Percentiles rank a stretch among this genome's conserved stretches.
These are phyloP conservation scores for Symbiotaphrina buchneri DNA, from an alignment of 495 filamentous ascomycete species.

Conservation along the genomic window DNA sequence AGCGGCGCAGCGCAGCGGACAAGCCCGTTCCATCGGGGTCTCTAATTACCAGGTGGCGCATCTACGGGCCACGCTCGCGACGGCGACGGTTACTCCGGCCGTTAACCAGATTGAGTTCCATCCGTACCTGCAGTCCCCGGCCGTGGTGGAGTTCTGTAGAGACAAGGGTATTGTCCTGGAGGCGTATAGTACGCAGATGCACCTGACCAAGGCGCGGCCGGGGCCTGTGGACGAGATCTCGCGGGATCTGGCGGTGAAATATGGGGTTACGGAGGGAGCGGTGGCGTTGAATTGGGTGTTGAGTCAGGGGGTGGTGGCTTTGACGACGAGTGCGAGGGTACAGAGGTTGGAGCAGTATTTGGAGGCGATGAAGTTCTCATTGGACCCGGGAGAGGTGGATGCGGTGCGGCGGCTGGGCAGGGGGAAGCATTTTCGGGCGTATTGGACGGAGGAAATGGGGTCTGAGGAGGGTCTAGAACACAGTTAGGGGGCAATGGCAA, in stretches of 20 bases:
- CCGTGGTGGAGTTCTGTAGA: conserved; percentile 40
- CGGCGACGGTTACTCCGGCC: conserved; percentile 36
- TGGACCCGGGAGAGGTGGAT: conserved; percentile 48
- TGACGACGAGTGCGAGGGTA: conserved; percentile 63
- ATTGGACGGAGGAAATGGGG: conserved; percentile 38
- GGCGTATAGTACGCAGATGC: conserved; percentile 47
- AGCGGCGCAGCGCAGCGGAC: conserved; percentile 41
- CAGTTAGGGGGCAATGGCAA: no score
- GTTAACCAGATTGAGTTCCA: conserved; percentile 85
- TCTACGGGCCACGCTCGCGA: conserved; percentile 42
- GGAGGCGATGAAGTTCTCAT: conserved; percentile 36
- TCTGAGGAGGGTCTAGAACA: no score
- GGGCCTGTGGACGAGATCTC: conserved; percentile 48
- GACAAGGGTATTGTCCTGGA: conserved; percentile 42
- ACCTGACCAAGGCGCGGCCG: conserved; percentile 35
- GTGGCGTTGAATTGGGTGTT: conserved; percentile 56
- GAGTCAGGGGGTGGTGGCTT: conserved; percentile 51
- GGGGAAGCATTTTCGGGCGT: conserved; percentile 46
- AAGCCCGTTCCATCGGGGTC: conserved; percentile 60
- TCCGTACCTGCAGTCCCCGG: conserved; percentile 59
- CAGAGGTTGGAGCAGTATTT: conserved; percentile 44
- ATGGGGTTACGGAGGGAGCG: conserved; percentile 47
- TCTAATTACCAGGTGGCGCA: conserved; percentile 55
- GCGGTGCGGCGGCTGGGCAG: conserved; percentile 36
- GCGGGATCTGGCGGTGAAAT: conserved; percentile 43